Evolutionary conservation across 2,329 filamentous ascomycete species (phyloP), one percentile per base, ranked within the genome.

Genomic region (Fusarium sp.): DNA sequence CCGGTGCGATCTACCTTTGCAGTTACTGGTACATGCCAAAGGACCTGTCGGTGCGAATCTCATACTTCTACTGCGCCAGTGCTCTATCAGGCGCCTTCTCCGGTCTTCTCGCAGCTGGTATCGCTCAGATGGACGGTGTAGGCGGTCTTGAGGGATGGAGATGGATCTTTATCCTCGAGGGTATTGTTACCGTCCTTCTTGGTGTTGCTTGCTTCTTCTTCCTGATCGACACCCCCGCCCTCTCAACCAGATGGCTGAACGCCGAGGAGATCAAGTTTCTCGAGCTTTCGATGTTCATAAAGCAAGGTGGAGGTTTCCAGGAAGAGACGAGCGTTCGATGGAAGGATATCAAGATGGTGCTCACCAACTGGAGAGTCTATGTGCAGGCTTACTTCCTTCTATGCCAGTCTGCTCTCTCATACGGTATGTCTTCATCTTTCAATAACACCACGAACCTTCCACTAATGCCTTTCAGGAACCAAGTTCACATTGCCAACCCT

Each of bases 51-150:
- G 83, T 92, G 14, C 86, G 92, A 45, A 87, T 90, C 43, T 90
- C 91, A 6, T 87, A 92, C 45, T 94, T 94, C 80, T 94, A 94
- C 80, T 91, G 90, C 1, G 90, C 91, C 0, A 91, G 91, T 2
- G 91, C 92, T 0, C 78, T 94, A 0, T 89, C 91, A 1, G 92
- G 92, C 1, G 91, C 88, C 0, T 91, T 92, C 58, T 90, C 89
- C 69, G 90, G 90, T 6, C 82, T 92, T 4, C 82, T 92, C 1
- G 89, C 90, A 1, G 88, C 88, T 1, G 89, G 84, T 0, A 92
- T 92, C 61, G 83, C 84, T 14, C 80, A 88, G 46, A 91, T 92
- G 88, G 80, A 87, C 61, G 88, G 88, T 2, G 77, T 89, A 9
- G 86, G 83, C 6, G 82, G 83, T 1, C 75, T 80, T 2, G 71